Percentiles rank a stretch among this genome's conserved stretches.
Evolutionary conservation across 257 asterid species (phyloP).

Genomic region (Solanum lycopersicoides): DNA sequence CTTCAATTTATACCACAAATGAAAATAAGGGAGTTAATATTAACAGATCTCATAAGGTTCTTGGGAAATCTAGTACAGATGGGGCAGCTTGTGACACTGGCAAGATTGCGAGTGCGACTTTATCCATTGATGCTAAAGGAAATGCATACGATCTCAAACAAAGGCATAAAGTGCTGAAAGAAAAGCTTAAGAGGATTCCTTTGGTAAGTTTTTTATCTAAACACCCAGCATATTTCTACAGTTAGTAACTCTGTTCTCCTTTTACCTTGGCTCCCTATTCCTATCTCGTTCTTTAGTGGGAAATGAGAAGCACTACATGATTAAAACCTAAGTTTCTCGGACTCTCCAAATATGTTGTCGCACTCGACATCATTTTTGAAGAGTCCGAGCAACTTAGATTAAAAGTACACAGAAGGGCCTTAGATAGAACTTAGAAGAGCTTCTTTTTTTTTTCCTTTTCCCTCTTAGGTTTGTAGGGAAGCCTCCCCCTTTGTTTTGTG

Average conservation of each 20-base stretch:
- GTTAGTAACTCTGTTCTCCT: background rate
- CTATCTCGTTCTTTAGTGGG: background rate
- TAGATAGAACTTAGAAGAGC: background rate
- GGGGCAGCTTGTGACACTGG: slow-evolving; percentile 66
- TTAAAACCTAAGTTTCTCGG: background rate
- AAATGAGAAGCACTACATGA: background rate
- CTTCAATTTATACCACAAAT: slow-evolving; percentile 29
- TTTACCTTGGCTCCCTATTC: background rate
- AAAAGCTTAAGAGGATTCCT: slow-evolving; percentile 21
- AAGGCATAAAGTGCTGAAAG: slow-evolving; percentile 32
- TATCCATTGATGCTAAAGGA: slow-evolving; percentile 46
- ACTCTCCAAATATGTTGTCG: background rate
- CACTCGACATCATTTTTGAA: background rate
- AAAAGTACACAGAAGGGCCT: background rate
- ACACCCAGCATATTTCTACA: background rate
- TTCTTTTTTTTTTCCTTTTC: background rate
- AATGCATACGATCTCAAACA: background rate
- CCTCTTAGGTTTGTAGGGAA: background rate
- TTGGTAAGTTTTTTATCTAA: background rate
- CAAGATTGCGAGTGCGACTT: slow-evolving; percentile 58
- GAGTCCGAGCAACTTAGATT: background rate
- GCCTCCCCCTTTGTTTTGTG: background rate
- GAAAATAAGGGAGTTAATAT: slow-evolving; percentile 98
- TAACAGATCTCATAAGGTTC: slow-evolving; percentile 99
- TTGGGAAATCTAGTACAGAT: slow-evolving; percentile 99